Percentiles rank a stretch among this genome's conserved stretches.
phyloP scores from a whole-genome alignment of 78 protist species.

The Blattamonas nauphoetae region DNA sequence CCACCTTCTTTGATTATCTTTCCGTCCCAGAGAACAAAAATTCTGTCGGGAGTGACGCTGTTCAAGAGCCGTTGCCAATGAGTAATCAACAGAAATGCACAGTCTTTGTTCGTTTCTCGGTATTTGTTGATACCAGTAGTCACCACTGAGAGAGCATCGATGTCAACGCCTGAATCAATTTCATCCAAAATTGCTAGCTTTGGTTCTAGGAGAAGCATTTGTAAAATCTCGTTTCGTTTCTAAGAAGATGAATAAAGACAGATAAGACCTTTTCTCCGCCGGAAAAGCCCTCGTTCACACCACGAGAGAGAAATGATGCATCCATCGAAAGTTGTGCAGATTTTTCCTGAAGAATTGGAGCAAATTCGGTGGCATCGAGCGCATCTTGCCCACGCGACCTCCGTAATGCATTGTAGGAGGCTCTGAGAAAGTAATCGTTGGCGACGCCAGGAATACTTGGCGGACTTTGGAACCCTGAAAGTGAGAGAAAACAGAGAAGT shows the following conservation, averaged over 20 bases:
- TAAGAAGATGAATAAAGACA: not conserved
- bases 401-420: conserved; percentile 6
- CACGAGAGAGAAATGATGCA: not conserved
- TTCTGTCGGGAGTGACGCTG: conserved; percentile 14
- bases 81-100: conserved; percentile 2
- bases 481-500: not conserved
- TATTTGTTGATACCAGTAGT: conserved; percentile 10
- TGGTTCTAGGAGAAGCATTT: conserved; percentile 25
- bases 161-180: conserved; percentile 26
- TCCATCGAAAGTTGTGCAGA: not conserved
- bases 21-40: conserved; percentile 8
- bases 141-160: conserved; percentile 17
- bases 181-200: conserved; percentile 12
- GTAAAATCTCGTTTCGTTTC: conserved; percentile 30
- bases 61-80: conserved; percentile 25
- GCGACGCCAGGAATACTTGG: conserved; percentile 27
- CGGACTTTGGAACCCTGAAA: conserved; percentile 21
- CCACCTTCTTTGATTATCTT: not conserved
- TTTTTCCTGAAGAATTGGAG: not conserved
- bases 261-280: conserved; percentile 22
- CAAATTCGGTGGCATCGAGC: conserved; percentile 10
- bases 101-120: not conserved
- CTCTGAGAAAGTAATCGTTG: conserved; percentile 24
- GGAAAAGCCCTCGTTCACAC: conserved; percentile 26
- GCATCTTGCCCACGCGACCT: not conserved